phyloP scores from a whole-genome alignment of 1,139 yeast genomes.

The Tardiomyces blankii region DNA sequence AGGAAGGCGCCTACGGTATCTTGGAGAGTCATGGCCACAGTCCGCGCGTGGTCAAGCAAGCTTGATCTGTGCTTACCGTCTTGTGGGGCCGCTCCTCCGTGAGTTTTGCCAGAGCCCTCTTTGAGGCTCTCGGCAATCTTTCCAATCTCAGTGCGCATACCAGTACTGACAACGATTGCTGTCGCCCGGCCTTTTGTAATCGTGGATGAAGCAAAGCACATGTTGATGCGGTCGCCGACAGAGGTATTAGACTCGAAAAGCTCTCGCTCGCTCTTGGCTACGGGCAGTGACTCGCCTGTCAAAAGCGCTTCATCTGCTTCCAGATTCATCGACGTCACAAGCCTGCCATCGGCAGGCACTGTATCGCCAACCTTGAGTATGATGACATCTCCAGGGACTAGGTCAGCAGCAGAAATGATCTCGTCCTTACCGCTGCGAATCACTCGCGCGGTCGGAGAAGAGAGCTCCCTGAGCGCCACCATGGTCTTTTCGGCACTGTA shows the following conservation, averaged over 20 bases:
- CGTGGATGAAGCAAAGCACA: slow-evolving; percentile 61
- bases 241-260: slow-evolving; percentile 41
- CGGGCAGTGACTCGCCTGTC: slow-evolving; percentile 75
- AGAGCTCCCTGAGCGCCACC: slow-evolving; percentile 59
- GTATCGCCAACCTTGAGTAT: slow-evolving; percentile 65
- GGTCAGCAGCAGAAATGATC: slow-evolving; percentile 51
- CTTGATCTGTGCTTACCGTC: too few relatives aligned
- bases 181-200: slow-evolving; percentile 71
- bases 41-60: slow-evolving; percentile 39
- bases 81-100: slow-evolving; percentile 23
- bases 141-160: slow-evolving; percentile 70
- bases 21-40: slow-evolving; percentile 35
- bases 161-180: slow-evolving; percentile 56
- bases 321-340: slow-evolving; percentile 50
- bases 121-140: slow-evolving; percentile 57
- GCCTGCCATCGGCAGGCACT: slow-evolving; percentile 64
- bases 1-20: slow-evolving; percentile 54
- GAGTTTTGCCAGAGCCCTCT: slow-evolving; percentile 25
- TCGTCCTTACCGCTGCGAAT: slow-evolving; percentile 51
- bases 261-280: slow-evolving; percentile 44
- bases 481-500: slow-evolving; percentile 68
- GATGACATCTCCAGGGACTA: slow-evolving; percentile 71
- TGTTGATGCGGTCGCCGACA: slow-evolving; percentile 55
- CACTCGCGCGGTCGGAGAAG: slow-evolving; percentile 65
- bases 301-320: slow-evolving; percentile 74